Conservation (phyloP, 345 rosid genomes). For the Eucalyptus microcorys region DNA sequence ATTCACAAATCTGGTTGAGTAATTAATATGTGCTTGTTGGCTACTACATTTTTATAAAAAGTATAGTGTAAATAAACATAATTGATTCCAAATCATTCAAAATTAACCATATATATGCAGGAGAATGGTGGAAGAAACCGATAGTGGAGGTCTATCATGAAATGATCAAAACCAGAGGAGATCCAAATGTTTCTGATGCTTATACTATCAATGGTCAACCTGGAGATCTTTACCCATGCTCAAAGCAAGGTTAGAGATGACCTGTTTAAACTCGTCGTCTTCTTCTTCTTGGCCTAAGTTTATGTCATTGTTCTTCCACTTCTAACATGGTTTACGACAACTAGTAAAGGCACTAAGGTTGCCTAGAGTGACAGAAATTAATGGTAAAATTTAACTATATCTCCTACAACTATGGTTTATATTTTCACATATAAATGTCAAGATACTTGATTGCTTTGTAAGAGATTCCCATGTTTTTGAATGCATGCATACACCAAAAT, state of each 20-base stretch:
- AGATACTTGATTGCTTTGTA: neutral
- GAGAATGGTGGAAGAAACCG: constrained; percentile 34
- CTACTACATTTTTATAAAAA: neutral
- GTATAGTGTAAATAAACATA: neutral
- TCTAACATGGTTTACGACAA: neutral
- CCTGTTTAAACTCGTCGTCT: neutral
- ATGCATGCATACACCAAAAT: neutral
- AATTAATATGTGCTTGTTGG: neutral
- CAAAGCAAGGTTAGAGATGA: neutral
- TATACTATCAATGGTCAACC: constrained; percentile 29
- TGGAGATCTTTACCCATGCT: constrained; percentile 28
- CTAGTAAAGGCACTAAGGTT: neutral
- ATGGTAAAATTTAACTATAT: neutral
- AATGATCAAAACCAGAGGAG: constrained; percentile 2
- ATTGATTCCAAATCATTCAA: neutral
- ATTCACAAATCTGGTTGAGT: neutral
- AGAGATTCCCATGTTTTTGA: neutral
- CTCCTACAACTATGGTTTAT: neutral
- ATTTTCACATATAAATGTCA: neutral
- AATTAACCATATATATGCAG: neutral
- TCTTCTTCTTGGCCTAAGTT: neutral
- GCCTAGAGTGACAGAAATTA: neutral
- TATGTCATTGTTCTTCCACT: neutral
- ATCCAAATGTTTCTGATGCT: constrained; percentile 13
- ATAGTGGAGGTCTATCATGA: constrained; percentile 3